These are phyloP conservation scores for Pharus latifolius DNA, from an alignment of 176 grass and related monocot species.

Conservation along the genomic window DNA sequence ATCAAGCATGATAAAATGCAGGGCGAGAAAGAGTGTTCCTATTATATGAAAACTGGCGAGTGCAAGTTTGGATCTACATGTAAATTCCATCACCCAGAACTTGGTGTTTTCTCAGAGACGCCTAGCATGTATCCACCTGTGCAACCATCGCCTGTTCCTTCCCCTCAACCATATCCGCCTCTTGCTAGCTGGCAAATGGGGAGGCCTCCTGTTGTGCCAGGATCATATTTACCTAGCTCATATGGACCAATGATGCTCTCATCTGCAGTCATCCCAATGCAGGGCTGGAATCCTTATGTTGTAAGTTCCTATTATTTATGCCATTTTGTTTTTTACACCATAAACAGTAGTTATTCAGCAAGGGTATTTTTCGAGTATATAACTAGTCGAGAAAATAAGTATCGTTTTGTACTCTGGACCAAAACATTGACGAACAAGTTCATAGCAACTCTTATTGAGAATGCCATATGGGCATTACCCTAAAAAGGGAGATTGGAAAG, in stretches of 20 bases:
- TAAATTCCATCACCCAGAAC: constrained; percentile 80
- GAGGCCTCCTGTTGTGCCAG: constrained; percentile 58
- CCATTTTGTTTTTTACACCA: constrained; percentile 10
- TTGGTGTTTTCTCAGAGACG: constrained; percentile 14
- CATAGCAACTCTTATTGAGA: neutral
- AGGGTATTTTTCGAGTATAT: neutral
- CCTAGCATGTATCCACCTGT: constrained; percentile 45
- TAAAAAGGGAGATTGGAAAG: neutral
- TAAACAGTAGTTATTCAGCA: neutral
- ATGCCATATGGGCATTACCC: neutral
- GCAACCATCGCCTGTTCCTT: constrained; percentile 40
- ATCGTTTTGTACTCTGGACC: neutral
- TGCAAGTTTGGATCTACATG: constrained; percentile 85
- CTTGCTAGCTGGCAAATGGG: constrained; percentile 53
- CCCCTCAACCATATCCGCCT: constrained; percentile 57
- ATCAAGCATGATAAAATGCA: constrained; percentile 11
- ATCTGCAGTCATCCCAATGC: constrained; percentile 60
- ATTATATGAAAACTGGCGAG: constrained; percentile 80
- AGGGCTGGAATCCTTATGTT: constrained; percentile 85
- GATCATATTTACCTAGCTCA: constrained; percentile 38
- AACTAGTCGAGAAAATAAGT: neutral
- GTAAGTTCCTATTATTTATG: constrained; percentile 34
- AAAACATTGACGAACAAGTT: neutral
- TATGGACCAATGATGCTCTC: constrained; percentile 74
- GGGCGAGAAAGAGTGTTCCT: constrained; percentile 92